Base-by-base conservation (phyloP, 2,329 filamentous ascomycete species). In the Scedosporium boydii region DNA sequence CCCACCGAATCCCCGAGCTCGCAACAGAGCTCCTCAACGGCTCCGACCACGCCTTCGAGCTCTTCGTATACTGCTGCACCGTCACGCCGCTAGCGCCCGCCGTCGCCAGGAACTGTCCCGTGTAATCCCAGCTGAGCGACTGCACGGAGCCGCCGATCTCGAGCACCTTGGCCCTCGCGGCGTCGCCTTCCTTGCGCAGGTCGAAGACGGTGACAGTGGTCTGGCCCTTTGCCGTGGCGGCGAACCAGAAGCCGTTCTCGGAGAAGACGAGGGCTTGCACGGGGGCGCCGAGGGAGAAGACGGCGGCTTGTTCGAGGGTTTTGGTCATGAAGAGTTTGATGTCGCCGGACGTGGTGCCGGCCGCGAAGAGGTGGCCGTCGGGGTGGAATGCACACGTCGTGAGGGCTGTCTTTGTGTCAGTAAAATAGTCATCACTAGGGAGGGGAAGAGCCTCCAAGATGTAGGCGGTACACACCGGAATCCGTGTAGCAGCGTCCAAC, bases 171-270 rank as follows among this genome's bases (percentile, higher is more conserved):
- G 87, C 87, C 69, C 87, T 83, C 4, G 87, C 87, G 18, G 89
- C 87, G 67, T 91, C 92, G 65, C 93, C 89, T 68, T 96, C 87
- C 76, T 96, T 97, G 68, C 95, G 88, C 64, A 99, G 81, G 74
- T 98, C 93, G 80, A 96, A 98, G 62, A 98, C 86, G 9, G 90
- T 90, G 44, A 96, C 87, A 26, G 82, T 87, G 23, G 86, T 89
- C 66, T 92, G 90, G 34, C 86, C 87, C 73, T 91, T 87, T 63
- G 88, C 86, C 6, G 88, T 87, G 4, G 91, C 89, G 1, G 93
- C 93, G 66, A 99, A 87, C 91, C 93, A 98, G 69, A 90, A 96
- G 26, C 95, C 95, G 69, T 99, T 99, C 74, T 99, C 95, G 0
- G 93, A 97, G 76, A 99, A 99, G 63, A 84, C 82, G 48, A 99